Evolutionary conservation across 192 early-diverging fungal species (phyloP), one percentile per base, ranked within the genome.

Genomic region (Thoreauomyces humboldtii): DNA sequence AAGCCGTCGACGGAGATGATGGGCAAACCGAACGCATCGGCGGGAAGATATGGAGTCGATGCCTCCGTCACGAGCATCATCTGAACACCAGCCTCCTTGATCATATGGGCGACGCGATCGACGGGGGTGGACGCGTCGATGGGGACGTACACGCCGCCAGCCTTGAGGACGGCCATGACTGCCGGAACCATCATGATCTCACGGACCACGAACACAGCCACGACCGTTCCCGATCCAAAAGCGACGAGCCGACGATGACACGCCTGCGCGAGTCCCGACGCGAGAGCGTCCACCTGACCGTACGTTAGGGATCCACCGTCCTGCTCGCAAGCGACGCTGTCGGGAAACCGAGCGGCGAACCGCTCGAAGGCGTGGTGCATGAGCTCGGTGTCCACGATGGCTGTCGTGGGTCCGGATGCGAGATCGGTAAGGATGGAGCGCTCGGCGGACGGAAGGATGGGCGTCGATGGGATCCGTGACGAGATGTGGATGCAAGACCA

Each of bases 251-350:
- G 56, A 15, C 70, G 32, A 15, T 31, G 27, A 11, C 7, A 14
- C 7, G 75, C 75, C 2, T 63, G n/a, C n/a, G n/a, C n/a, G n/a
- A 76, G 0, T 11, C 4, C 34, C n/a, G 58, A 56, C 0, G 75
- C 67, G 31, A 35, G 19, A 14, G 22, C 1, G 50, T 77, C 53
- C 25, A 76, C 42, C 14, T 75, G 69, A n/a, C 34, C 52, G 57
- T 77, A 77, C 0, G 72, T 77, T 34, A 77, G 64, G n/a, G n/a
- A n/a, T 0, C 36, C 17, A 28, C 63, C 46, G 7, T 46, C 67
- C 7, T 52, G 24, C 27, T 27, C 27, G 27, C 29, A 35, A 32
- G 76, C 76, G 33, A 75, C 32, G 32, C 21, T 24, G 25, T 77
- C 64, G 3, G 75, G 73, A 35, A 57, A 25, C 7, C 4, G 14